phyloP scores from a whole-genome alignment of 2,329 filamentous ascomycete species.

The Xylariaceae sp. region DNA sequence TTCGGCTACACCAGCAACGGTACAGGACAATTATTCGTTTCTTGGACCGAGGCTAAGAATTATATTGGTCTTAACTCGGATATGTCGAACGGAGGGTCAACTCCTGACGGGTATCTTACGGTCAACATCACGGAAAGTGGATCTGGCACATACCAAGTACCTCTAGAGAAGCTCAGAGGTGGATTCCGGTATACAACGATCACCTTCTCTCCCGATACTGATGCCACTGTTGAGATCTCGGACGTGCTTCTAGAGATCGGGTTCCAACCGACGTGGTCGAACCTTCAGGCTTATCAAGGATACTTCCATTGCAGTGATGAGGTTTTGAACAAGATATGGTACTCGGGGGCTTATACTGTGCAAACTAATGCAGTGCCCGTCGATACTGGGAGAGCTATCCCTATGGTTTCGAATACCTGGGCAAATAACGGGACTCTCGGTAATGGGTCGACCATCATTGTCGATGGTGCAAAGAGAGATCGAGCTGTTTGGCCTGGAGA shows the following conservation, averaged over 20 bases:
- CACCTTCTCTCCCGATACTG: constrained; percentile 18
- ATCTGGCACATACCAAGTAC: constrained; percentile 28
- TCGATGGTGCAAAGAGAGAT: constrained; percentile 51
- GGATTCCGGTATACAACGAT: constrained; percentile 50
- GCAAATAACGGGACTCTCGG: constrained; percentile 28
- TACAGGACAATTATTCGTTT: constrained; percentile 38
- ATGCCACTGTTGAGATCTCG: constrained; percentile 29
- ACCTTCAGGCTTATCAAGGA: constrained; percentile 5
- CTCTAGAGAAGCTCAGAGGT: constrained; percentile 42
- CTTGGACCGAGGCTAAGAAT: constrained; percentile 46
- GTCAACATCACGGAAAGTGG: constrained; percentile 32
- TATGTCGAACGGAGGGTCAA: constrained; percentile 42
- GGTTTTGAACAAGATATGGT: constrained; percentile 53
- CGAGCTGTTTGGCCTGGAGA: constrained; percentile 55
- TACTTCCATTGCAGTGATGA: constrained; percentile 23
- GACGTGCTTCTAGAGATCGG: constrained; percentile 16
- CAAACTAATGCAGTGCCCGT: constrained; percentile 33
- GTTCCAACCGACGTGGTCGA: constrained; percentile 8
- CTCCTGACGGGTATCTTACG: constrained; percentile 45
- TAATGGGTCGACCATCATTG: constrained; percentile 29
- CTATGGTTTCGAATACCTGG: constrained; percentile 26
- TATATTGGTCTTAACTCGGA: constrained; percentile 46
- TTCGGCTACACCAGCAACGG: constrained; percentile 44
- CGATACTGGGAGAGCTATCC: constrained; percentile 24
- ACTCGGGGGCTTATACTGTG: constrained; percentile 50